Percentiles rank a stretch among this genome's conserved stretches.
Conservation (phyloP, 1,284 basidiomycete species). For the Takashimella tepidaria region DNA sequence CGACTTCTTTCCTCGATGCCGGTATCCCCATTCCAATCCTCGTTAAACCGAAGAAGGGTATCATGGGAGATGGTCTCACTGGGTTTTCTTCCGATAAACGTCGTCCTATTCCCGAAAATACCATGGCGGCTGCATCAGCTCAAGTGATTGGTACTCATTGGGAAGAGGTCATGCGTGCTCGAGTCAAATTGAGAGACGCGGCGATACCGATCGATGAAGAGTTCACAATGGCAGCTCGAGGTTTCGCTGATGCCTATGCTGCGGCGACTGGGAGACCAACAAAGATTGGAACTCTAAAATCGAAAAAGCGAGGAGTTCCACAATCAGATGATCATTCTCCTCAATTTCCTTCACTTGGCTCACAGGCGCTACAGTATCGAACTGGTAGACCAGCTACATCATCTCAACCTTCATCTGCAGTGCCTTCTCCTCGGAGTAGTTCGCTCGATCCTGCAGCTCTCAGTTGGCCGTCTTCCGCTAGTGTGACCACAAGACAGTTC, state of each 20-base stretch:
- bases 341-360: background rate
- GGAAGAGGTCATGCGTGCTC: slow-evolving; percentile 16
- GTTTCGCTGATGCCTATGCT: slow-evolving; percentile 16
- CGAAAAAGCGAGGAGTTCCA: background rate
- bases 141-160: slow-evolving; percentile 24
- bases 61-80: slow-evolving; percentile 21
- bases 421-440: background rate
- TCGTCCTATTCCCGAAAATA: slow-evolving; percentile 24
- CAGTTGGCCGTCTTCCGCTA: background rate
- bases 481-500: background rate
- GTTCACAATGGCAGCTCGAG: slow-evolving; percentile 17
- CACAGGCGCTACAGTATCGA: background rate
- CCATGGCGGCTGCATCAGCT: slow-evolving; percentile 21
- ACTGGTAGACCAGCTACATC: background rate
- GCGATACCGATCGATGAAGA: slow-evolving; percentile 22
- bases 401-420: background rate
- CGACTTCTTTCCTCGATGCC: slow-evolving; percentile 14
- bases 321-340: background rate
- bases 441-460: background rate
- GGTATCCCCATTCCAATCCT: slow-evolving; percentile 17
- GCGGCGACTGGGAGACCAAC: background rate
- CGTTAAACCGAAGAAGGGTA: slow-evolving; percentile 13
- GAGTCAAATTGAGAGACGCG: slow-evolving; percentile 11
- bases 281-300: background rate
- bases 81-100: slow-evolving; percentile 20